Conservation (phyloP, 1,139 yeast species). For the Pichia sp. region DNA sequence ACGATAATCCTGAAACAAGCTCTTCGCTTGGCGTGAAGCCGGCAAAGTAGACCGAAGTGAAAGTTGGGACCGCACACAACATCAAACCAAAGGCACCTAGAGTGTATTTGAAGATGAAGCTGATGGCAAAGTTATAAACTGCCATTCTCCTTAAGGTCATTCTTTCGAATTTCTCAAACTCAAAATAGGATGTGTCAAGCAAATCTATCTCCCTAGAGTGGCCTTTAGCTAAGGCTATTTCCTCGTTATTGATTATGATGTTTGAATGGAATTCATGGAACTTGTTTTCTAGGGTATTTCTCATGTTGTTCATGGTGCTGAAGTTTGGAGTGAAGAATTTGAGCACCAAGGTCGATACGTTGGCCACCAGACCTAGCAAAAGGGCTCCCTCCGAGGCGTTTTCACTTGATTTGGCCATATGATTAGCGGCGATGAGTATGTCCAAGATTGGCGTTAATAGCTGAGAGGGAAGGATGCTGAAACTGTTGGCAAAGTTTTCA, state of each 20-base stretch:
- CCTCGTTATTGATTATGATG: slow-evolving; percentile 75
- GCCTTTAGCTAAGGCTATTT: slow-evolving; percentile 81
- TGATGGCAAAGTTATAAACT: slow-evolving; percentile 71
- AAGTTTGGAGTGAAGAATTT: slow-evolving; percentile 85
- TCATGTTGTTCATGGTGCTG: slow-evolving; percentile 72
- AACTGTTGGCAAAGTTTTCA: slow-evolving; percentile 64
- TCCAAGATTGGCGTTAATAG: slow-evolving; percentile 81
- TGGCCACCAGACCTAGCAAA: slow-evolving; percentile 75
- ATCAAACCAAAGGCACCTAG: slow-evolving; percentile 96
- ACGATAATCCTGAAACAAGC: slow-evolving; percentile 41
- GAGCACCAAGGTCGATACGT: slow-evolving; percentile 69
- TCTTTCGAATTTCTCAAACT: slow-evolving; percentile 72
- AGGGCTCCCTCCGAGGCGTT: slow-evolving; percentile 82
- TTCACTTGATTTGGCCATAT: slow-evolving; percentile 69
- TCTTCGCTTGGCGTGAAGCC: slow-evolving; percentile 35
- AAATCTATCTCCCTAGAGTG: slow-evolving; percentile 74
- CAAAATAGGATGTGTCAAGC: slow-evolving; percentile 76
- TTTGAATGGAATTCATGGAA: slow-evolving; percentile 80
- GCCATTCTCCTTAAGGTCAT: slow-evolving; percentile 75
- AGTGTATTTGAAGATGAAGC: slow-evolving; percentile 81
- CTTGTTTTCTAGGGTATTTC: slow-evolving; percentile 81
- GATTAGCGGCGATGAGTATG: slow-evolving; percentile 75
- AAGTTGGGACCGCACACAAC: slow-evolving; percentile 85
- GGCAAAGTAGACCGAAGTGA: slow-evolving; percentile 57
- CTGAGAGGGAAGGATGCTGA: slow-evolving; percentile 80